Evolutionary conservation across 1,284 basidiomycete genomes (phyloP), one percentile per base, ranked within the genome.

Genomic region (Apiotrichum gamsii): DNA sequence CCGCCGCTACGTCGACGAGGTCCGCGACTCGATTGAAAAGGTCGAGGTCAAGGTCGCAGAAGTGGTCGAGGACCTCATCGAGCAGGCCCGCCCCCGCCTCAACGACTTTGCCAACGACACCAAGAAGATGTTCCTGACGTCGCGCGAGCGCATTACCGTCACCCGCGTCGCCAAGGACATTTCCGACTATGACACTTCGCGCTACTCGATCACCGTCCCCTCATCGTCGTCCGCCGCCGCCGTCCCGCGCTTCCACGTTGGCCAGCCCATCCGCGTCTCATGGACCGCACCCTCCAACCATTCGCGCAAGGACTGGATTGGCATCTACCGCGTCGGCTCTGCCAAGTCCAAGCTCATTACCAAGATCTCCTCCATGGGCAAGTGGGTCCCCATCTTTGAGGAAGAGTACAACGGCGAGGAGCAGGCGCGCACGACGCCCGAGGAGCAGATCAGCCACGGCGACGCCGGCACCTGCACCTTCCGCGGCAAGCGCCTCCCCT

Each of bases 231-330:
- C 64, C 4, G 32, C 52, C 75, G 78, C 39, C 57, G 72, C 51
- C 8, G 51, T 60, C 2, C 58, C 66, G 2, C 78, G 80, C 8
- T 97, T 86, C 78, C 86, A 90, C 67, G 80, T 97, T 36, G 94
- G 94, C 28, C 88, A 97, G 69, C 83, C 87, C 6, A 91, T 98
- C 59, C 77, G 72, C 5, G 78, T 97, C 29, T 79, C 80, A 35
- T 98, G 93, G 93, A 81, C 82, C 43, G 93, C 89, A 1, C 90
- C 94, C 0, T 72, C 76, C 28, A 81, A 83, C 49, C 94, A 97
- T 66, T 94, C 90, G 11, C 79, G 88, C n/a, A 82, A 84, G 59
- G 94, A 98, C 69, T 98, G 94, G 95, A 87, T 98, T 59, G 95
- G 93, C 11, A 81, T 98, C 34, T 96, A 95, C 60, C 90, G 90